These are phyloP conservation scores for Tubosaeta brunneosetosa DNA, from an alignment of 768 basidiomycete species.

Conservation along the genomic window DNA sequence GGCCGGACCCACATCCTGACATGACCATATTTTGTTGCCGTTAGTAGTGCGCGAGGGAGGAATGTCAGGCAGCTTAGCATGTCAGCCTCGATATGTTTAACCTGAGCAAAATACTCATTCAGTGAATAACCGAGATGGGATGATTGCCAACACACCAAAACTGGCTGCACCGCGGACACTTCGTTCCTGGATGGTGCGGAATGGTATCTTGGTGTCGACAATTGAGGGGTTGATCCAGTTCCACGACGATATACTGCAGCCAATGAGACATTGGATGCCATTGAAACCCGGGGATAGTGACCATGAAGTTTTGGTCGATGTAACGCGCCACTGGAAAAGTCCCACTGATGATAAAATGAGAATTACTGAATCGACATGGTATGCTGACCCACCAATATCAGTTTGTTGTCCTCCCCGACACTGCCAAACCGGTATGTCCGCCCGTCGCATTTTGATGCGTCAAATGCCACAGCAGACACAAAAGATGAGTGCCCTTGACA, in stretches of 20 bases:
- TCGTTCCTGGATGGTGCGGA: conserved; percentile 89
- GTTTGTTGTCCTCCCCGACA: conserved; percentile 94
- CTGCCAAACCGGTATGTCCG: conserved; percentile 93
- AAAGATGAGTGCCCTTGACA: conserved; percentile 98
- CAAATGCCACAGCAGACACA: conserved; percentile 85
- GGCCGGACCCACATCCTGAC: conserved; percentile 86
- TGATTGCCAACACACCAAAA: conserved; percentile 52
- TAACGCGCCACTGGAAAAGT: conserved; percentile 87
- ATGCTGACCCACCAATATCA: conserved; percentile 65
- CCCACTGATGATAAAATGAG: conserved; percentile 60
- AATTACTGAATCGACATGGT: background rate
- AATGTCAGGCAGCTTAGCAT: conserved; percentile 72
- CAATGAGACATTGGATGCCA: conserved; percentile 76
- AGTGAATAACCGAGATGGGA: background rate
- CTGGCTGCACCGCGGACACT: conserved; percentile 85
- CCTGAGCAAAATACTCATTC: conserved; percentile 35
- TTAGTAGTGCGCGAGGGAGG: conserved; percentile 73
- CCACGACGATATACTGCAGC: conserved; percentile 61
- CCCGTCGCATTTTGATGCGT: conserved; percentile 82
- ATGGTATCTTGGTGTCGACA: conserved; percentile 63
- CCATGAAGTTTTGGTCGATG: conserved; percentile 79
- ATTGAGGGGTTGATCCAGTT: conserved; percentile 49
- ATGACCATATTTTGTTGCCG: conserved; percentile 69
- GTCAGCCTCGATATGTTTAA: conserved; percentile 79
- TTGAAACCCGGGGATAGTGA: conserved; percentile 70